Conservation (phyloP, 2,329 filamentous ascomycete species). For the Colletotrichum simmondsii region DNA sequence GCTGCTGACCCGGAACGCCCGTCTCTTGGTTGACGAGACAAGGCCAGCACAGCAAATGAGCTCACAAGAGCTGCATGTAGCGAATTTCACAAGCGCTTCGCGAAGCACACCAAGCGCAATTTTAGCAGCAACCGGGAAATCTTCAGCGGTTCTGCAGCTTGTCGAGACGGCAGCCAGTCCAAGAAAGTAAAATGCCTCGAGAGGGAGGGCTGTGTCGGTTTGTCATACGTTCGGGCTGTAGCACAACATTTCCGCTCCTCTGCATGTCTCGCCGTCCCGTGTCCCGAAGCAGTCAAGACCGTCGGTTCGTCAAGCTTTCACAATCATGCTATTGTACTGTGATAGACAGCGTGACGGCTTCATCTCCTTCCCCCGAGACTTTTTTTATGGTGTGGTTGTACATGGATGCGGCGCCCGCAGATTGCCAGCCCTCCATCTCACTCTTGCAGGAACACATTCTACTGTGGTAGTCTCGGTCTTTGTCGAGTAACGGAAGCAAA, state of each 20-base stretch:
- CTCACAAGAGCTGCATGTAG: background rate
- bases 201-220: background rate
- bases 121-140: constrained; percentile 1
- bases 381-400: constrained; percentile 4
- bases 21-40: constrained; percentile 1
- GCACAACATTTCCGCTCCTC: constrained; percentile 4
- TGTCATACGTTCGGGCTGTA: background rate
- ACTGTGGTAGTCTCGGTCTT: background rate
- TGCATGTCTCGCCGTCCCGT: background rate
- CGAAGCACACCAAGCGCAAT: background rate
- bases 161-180: background rate
- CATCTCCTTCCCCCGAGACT: background rate
- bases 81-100: background rate
- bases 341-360: background rate
- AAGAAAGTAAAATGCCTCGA: background rate
- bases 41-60: background rate
- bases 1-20: background rate
- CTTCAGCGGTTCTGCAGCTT: constrained; percentile 23
- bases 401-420: background rate
- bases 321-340: background rate
- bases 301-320: background rate
- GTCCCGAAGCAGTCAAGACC: constrained; percentile 1
- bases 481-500: background rate
- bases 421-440: background rate
- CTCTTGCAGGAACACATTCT: background rate